phyloP scores from a whole-genome alignment of 768 basidiomycete genomes.

The Lactifluus subvellereus region DNA sequence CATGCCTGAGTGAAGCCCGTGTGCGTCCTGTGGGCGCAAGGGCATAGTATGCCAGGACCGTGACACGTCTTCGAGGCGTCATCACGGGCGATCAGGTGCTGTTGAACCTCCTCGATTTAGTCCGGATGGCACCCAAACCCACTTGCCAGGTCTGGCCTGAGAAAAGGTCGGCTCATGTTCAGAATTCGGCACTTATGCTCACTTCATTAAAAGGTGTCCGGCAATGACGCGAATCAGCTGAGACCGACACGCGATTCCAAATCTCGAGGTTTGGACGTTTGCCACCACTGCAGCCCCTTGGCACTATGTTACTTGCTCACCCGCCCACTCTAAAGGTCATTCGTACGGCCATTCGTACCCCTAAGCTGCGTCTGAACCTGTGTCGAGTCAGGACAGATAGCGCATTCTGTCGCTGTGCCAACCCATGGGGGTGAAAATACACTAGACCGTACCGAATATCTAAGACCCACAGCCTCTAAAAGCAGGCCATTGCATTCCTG shows the following conservation, averaged over 20 bases:
- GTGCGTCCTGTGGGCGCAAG: conserved; percentile 15
- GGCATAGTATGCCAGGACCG: conserved; percentile 18
- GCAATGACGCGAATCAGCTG: neutral
- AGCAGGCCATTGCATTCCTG: too few species aligned
- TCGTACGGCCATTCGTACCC: too few species aligned
- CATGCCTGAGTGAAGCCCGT: conserved; percentile 12
- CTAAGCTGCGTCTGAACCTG: too few species aligned
- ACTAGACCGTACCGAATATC: too few species aligned
- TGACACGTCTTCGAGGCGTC: neutral
- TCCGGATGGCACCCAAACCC: neutral
- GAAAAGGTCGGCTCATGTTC: neutral
- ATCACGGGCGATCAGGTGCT: neutral
- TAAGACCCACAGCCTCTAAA: too few species aligned
- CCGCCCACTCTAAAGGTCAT: too few species aligned
- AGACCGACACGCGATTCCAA: neutral
- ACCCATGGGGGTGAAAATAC: too few species aligned
- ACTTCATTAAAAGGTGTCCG: neutral
- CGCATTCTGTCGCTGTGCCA: too few species aligned
- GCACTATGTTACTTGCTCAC: too few species aligned
- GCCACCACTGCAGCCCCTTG: too few species aligned
- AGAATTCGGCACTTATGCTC: neutral
- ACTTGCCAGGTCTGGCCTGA: neutral
- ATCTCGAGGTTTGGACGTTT: too few species aligned
- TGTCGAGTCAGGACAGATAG: too few species aligned
- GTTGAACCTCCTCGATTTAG: neutral